A percentile compares a stretch with the other conserved stretches of the same genome.
Evolutionary conservation across 345 rosid species (phyloP).

Genomic region (Mercurialis annua): DNA sequence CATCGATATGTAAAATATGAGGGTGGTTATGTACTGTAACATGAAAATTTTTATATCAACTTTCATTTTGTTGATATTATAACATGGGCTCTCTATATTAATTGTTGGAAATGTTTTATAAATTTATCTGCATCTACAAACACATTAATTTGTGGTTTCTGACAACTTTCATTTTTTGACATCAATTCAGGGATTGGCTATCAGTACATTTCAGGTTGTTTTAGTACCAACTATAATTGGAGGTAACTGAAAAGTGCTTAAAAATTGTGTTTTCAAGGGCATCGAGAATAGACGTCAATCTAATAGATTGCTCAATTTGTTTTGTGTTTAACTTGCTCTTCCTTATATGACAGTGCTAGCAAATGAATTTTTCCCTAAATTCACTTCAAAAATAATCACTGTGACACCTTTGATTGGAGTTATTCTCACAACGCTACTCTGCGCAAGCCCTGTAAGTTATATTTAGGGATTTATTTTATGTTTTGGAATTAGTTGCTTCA

Average conservation of each 20-base stretch:
- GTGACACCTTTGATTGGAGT: constrained; percentile 94
- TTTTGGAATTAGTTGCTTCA: constrained; percentile 8
- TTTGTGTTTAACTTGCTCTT: constrained; percentile 4
- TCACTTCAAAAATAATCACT: constrained; percentile 72
- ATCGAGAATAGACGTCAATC: constrained; percentile 3
- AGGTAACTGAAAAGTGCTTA: constrained; percentile 39
- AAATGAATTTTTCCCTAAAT: constrained; percentile 89
- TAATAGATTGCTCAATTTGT: neutral
- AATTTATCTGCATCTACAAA: neutral
- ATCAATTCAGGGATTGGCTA: constrained; percentile 70
- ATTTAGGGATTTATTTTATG: neutral
- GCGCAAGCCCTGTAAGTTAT: constrained; percentile 92
- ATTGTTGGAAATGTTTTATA: neutral
- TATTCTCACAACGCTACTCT: constrained; percentile 83
- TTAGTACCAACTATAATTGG: constrained; percentile 81
- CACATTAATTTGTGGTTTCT: neutral
- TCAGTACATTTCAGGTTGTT: constrained; percentile 98
- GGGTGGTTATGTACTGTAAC: neutral
- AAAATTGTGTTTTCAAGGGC: constrained; percentile 1
- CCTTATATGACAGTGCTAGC: constrained; percentile 56
- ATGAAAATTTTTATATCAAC: neutral
- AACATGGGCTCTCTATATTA: no score
- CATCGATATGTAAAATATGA: neutral
- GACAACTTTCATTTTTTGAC: constrained; percentile 10
- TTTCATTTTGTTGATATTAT: no score